Conservation (phyloP, 2,329 filamentous ascomycete genomes). For the Tolypocladium tundrense region DNA sequence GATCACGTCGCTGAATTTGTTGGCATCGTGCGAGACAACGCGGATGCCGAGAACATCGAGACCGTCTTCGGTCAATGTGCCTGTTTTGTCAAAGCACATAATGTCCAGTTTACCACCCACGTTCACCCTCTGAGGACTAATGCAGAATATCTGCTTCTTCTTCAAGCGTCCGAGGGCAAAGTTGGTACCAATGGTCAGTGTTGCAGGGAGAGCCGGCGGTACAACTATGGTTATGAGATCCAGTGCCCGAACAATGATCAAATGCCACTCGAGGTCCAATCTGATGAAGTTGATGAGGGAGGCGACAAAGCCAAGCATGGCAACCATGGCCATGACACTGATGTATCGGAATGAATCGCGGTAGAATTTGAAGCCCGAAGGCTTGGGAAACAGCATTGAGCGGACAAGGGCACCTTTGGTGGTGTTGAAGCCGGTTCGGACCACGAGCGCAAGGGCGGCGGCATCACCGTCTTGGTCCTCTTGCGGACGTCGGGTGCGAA, state of each 20-base stretch:
- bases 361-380: slow-evolving; percentile 97
- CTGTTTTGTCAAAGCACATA: slow-evolving; percentile 97
- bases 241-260: slow-evolving; percentile 84
- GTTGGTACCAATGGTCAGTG: slow-evolving; percentile 90
- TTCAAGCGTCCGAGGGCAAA: slow-evolving; percentile 84
- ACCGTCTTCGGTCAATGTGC: slow-evolving; percentile 94
- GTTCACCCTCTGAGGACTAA: slow-evolving; percentile 93
- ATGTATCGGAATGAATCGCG: slow-evolving; percentile 97
- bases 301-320: slow-evolving; percentile 74
- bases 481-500: slow-evolving; percentile 79
- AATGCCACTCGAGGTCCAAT: slow-evolving; percentile 72
- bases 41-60: slow-evolving; percentile 85
- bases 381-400: slow-evolving; percentile 97
- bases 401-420: slow-evolving; percentile 93
- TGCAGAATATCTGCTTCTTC: slow-evolving; percentile 89
- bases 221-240: slow-evolving; percentile 98
- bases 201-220: slow-evolving; percentile 86
- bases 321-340: slow-evolving; percentile 86
- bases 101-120: slow-evolving; percentile 93
- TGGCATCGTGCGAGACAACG: slow-evolving; percentile 54
- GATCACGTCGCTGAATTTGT: slow-evolving; percentile 66
- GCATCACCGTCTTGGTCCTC: slow-evolving; percentile 80
- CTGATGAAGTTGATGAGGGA: slow-evolving; percentile 91
- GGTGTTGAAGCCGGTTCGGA: slow-evolving; percentile 92
- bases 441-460: slow-evolving; percentile 81